These are phyloP conservation scores for Begonia peltatifolia DNA, from an alignment of 306 rosid genomes.

Conservation along the genomic window DNA sequence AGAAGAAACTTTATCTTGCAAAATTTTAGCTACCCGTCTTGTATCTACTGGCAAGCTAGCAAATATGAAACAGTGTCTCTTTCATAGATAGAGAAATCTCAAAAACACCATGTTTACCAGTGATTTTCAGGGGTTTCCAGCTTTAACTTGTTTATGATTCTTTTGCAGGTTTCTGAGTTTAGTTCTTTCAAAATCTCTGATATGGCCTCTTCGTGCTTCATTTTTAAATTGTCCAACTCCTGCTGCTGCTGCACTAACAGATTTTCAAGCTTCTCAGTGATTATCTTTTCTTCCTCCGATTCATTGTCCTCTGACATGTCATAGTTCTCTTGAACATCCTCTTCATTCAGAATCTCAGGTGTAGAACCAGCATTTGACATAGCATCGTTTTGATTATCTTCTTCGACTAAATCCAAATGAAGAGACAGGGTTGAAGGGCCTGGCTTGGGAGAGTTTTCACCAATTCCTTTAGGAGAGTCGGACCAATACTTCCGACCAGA, in stretches of 20 bases:
- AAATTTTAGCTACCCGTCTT: too few relatives aligned
- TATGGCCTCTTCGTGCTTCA: constrained; percentile 46
- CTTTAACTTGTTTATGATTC: constrained; percentile 38
- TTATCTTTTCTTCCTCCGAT: constrained; percentile 18
- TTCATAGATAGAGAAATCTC: too few relatives aligned
- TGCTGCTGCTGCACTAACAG: constrained; percentile 34
- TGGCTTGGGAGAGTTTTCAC: constrained; percentile 42
- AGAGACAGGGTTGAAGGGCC: constrained; percentile 31
- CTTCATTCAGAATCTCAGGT: constrained; percentile 9
- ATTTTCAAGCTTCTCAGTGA: constrained; percentile 29
- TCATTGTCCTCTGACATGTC: constrained; percentile 5
- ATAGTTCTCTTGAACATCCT: constrained; percentile 1
- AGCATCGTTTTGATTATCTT: constrained; percentile 5
- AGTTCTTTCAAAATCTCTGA: constrained; percentile 36
- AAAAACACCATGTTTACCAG: too few relatives aligned
- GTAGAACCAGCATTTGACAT: constrained; percentile 15
- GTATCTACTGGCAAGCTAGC: too few relatives aligned
- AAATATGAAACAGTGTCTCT: too few relatives aligned
- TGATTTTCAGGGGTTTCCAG: constrained; percentile 17
- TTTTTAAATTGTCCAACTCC: constrained; percentile 53
- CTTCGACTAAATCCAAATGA: constrained; percentile 14
- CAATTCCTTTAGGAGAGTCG: constrained; percentile 57
- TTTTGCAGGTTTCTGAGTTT: constrained; percentile 27
- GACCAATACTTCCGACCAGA: constrained; percentile 95
- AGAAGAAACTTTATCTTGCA: too few relatives aligned